phyloP scores from a whole-genome alignment of 1,284 basidiomycete species.

The Moesziomyces parantarcticus region DNA sequence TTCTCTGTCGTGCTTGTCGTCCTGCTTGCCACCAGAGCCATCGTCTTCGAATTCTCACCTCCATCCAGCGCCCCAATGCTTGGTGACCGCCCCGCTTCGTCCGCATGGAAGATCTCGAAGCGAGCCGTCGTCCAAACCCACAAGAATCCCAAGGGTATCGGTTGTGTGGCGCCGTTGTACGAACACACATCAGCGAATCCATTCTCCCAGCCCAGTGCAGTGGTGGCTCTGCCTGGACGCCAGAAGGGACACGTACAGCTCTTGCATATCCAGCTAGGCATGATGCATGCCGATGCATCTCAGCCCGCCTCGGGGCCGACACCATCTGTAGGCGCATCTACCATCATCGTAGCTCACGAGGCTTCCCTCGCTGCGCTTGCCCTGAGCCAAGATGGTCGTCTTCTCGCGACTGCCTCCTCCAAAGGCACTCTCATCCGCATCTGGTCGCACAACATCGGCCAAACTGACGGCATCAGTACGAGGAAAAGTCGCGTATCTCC shows the following conservation, averaged over 20 bases:
- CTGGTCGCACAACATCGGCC: conserved; percentile 41
- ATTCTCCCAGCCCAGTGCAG: neutral
- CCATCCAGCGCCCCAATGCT: conserved; percentile 5
- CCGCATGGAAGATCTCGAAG: conserved; percentile 43
- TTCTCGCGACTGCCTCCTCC: conserved; percentile 55
- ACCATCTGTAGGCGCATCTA: conserved; percentile 37
- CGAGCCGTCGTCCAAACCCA: conserved; percentile 39
- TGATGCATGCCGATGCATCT: neutral
- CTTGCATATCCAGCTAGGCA: conserved; percentile 22
- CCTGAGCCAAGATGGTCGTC: conserved; percentile 40
- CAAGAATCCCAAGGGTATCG: conserved; percentile 40
- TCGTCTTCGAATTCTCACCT: conserved; percentile 51
- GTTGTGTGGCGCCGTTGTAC: conserved; percentile 26
- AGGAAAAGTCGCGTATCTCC: conserved; percentile 6
- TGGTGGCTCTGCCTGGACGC: conserved; percentile 55
- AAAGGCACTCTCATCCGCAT: conserved; percentile 58
- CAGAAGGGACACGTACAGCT: conserved; percentile 62
- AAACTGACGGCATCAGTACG: neutral
- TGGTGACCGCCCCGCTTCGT: neutral
- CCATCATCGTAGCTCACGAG: conserved; percentile 59
- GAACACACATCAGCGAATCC: neutral
- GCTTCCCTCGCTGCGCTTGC: conserved; percentile 47
- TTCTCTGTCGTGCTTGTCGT: conserved; percentile 46
- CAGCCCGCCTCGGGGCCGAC: conserved; percentile 3
- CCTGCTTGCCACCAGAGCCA: conserved; percentile 44